These are phyloP conservation scores for Xylaria sp. DNA, from an alignment of 2,329 filamentous ascomycete species.

Conservation along the genomic window DNA sequence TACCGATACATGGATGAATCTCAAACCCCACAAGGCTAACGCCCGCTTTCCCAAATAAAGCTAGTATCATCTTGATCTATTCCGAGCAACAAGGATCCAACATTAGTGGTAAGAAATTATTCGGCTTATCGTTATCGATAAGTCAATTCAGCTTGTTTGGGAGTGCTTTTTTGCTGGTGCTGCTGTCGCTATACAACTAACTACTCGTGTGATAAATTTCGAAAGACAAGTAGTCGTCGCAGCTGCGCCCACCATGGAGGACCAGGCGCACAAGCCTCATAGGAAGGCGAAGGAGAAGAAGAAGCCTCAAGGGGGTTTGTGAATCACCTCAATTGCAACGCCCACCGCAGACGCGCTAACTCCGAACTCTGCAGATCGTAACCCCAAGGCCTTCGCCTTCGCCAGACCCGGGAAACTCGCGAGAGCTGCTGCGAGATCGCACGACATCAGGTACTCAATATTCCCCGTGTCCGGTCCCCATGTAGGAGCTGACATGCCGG, in stretches of 20 bases:
- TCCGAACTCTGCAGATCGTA: constrained; percentile 61
- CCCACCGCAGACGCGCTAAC: constrained; percentile 30
- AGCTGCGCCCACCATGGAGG: constrained; percentile 63
- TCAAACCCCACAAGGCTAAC: neutral
- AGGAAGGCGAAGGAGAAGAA: constrained; percentile 90
- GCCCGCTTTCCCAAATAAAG: neutral
- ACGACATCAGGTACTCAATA: constrained; percentile 33
- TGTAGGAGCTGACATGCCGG: constrained; percentile 3
- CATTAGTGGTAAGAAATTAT: neutral
- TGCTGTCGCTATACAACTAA: neutral
- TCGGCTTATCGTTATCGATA: constrained; percentile 29
- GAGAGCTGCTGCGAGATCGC: constrained; percentile 69
- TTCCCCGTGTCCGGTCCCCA: neutral
- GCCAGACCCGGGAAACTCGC: constrained; percentile 80
- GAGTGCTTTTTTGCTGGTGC: constrained; percentile 17
- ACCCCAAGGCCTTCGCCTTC: constrained; percentile 90
- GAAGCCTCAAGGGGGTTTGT: constrained; percentile 65
- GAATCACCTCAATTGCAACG: constrained; percentile 1
- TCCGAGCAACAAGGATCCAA: neutral
- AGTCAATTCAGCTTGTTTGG: constrained; percentile 11
- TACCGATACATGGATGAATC: too few relatives aligned
- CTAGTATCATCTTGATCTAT: neutral
- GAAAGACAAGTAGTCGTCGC: neutral
- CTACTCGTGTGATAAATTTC: neutral
- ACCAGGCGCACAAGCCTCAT: constrained; percentile 85